Percentiles rank a stretch among this genome's conserved stretches.
Conservation (phyloP, 169 alveolate genomes). For the Babesia bigemina region DNA sequence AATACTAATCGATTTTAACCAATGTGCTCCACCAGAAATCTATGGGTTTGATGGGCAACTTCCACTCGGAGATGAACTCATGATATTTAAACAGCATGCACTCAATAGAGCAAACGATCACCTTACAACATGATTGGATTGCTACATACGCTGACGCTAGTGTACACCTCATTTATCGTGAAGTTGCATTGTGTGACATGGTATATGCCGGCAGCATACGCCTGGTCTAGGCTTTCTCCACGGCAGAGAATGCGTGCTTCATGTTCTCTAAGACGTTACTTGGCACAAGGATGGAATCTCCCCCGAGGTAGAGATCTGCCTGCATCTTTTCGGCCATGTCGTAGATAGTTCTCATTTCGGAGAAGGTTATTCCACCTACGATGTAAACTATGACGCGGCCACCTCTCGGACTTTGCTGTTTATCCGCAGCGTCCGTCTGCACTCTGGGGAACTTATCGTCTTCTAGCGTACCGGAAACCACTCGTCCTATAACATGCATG, state of each 20-base stretch:
- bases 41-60: no score
- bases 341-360: slow-evolving; percentile 78
- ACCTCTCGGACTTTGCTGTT: neutral
- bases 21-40: no score
- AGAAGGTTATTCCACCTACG: slow-evolving; percentile 80
- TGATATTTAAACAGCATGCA: no score
- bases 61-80: no score
- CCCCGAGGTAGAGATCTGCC: slow-evolving; percentile 81
- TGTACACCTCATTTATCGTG: no score
- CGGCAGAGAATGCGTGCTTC: slow-evolving; percentile 21
- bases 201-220: no score
- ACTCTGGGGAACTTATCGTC: slow-evolving; percentile 24
- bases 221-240: neutral
- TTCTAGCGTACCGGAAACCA: slow-evolving; percentile 29
- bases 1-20: no score
- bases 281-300: slow-evolving; percentile 68
- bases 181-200: no score
- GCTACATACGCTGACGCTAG: no score
- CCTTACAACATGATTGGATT: no score
- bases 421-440: neutral
- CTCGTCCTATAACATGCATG: slow-evolving; percentile 9
- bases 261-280: slow-evolving; percentile 28
- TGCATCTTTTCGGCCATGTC: slow-evolving; percentile 66
- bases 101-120: no score
- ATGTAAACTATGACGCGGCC: slow-evolving; percentile 71